phyloP scores from a whole-genome alignment of 352 stramenopile genomes.

The Pythium scleroteichum region DNA sequence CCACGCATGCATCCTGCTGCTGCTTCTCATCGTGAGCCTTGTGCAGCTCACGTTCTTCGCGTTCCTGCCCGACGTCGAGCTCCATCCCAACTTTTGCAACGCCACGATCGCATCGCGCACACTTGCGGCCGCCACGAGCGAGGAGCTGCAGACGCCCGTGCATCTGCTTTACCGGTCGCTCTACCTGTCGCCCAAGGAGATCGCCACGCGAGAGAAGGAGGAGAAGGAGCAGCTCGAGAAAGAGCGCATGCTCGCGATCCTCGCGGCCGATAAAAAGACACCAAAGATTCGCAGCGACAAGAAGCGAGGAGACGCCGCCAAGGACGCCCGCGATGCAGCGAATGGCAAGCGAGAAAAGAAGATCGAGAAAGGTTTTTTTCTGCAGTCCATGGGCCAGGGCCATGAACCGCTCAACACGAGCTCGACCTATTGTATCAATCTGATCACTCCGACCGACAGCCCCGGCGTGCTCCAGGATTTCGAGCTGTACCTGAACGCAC shows the following conservation, averaged over 20 bases:
- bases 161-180: constrained; percentile 78
- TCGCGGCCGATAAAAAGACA: constrained; percentile 20
- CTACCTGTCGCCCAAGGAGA: constrained; percentile 63
- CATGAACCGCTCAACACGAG: constrained; percentile 62
- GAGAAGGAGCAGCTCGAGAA: constrained; percentile 41
- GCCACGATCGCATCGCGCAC: constrained; percentile 42
- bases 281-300: constrained; percentile 30
- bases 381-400: constrained; percentile 70
- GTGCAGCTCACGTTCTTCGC: constrained; percentile 76
- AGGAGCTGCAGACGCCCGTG: constrained; percentile 59
- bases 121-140: constrained; percentile 42
- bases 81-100: constrained; percentile 69
- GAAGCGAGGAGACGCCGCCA: not conserved
- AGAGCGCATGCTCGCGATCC: constrained; percentile 15
- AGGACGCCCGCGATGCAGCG: constrained; percentile 24
- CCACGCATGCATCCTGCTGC: constrained; percentile 65
- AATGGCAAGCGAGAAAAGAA: constrained; percentile 6
- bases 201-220: constrained; percentile 47
- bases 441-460: constrained; percentile 62
- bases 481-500: constrained; percentile 68
- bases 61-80: constrained; percentile 62
- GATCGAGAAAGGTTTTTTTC: constrained; percentile 61
- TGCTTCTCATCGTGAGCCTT: constrained; percentile 72
- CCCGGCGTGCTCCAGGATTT: constrained; percentile 65
- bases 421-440: constrained; percentile 77